Evolutionary conservation across 345 rosid species (phyloP).

Genomic region (Noccaea bulbosa): DNA sequence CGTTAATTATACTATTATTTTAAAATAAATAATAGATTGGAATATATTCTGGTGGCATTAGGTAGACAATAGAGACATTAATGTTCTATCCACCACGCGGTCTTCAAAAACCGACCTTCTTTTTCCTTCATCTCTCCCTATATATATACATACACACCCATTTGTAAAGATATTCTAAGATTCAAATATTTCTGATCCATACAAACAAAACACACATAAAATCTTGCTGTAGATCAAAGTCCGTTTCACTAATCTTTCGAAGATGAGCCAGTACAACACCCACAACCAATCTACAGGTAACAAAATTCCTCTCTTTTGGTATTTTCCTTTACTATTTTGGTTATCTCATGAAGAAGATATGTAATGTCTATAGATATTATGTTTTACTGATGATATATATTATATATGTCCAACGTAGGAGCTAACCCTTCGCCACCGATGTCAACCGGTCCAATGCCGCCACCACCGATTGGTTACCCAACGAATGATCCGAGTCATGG

Average conservation of each 20-base stretch:
- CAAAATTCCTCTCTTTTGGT: not conserved
- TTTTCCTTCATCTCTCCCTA: not conserved
- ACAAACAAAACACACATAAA: not conserved
- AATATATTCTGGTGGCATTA: not conserved
- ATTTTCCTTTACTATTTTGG: not conserved
- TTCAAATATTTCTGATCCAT: constrained; percentile 12
- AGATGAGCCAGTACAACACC: constrained; percentile 37
- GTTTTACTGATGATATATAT: not conserved
- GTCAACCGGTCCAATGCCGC: constrained; percentile 35
- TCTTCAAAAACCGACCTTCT: constrained; percentile 7
- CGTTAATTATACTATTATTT: not conserved
- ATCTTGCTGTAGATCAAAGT: constrained; percentile 7
- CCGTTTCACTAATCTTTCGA: constrained; percentile 5
- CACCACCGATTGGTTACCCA: constrained; percentile 43
- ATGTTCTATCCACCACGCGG: constrained; percentile 38
- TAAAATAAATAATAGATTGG: not conserved
- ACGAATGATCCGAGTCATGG: constrained; percentile 25
- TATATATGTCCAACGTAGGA: constrained; percentile 27
- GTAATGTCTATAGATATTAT: not conserved
- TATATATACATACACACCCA: constrained; percentile 14
- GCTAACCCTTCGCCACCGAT: constrained; percentile 35
- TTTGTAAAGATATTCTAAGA: constrained; percentile 26
- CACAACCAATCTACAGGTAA: constrained; percentile 39
- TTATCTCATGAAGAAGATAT: not conserved
- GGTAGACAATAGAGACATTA: not conserved